Evolutionary conservation across 257 asterid genomes (phyloP), one percentile per base, ranked within the genome.

Genomic region (Solanum appendiculatum): DNA sequence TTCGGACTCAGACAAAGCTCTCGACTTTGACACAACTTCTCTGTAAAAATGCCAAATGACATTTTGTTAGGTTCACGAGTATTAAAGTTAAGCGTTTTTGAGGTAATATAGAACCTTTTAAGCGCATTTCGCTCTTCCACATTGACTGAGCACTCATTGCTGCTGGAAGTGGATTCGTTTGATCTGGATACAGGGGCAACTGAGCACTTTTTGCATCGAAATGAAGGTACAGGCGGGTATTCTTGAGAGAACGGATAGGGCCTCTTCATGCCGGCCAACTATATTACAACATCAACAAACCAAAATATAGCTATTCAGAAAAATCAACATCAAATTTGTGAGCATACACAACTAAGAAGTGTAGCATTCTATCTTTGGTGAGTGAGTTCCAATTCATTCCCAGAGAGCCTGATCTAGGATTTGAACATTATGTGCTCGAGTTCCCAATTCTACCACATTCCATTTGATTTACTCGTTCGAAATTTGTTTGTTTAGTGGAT

Each of bases 131-230:
- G 87, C 13, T 93, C 88, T 73, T 92, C 95, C 81, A 77, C 86
- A 25, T 82, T 86, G 86, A 86, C 80, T 63, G 86, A 83, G 86
- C 85, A 88, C 73, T 91, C 88, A 33, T 90, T 86, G 92, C 91
- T 90, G 68, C 88, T 87, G 46, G 92, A 86, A 86, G 92, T 90
- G 16, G 93, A 80, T 68, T 92, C 95, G 56, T 92, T 93, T 12
- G 92, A 68, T 86, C 85, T 86, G 21, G 89, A 37, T 5, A 37
- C 36, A 7, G 90, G 29, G 82, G 88, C 60, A 54, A 87, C 78
- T 42, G 18, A 83, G 66, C 85, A 21, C 58, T 88, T 86, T 70
- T 82, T 90, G 90, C 87, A 85, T 54, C 18, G 86, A 85, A 89
- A 91, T 29, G 86, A 72, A 20, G 90, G 91, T 21, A 86, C 88